Conservation (phyloP, 257 asterid genomes). For the Nemophila menziesii region DNA sequence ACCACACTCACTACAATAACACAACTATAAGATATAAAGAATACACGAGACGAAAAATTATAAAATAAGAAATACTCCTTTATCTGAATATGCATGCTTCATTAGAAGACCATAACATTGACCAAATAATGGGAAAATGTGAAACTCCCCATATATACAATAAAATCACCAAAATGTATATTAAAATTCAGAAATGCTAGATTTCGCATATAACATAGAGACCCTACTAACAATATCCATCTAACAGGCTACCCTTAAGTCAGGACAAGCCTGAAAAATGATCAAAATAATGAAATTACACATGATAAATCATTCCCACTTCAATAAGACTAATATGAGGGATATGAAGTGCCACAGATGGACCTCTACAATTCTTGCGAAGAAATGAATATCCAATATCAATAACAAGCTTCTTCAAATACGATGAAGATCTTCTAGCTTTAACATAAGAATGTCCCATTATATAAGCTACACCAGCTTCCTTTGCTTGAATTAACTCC, state of each 20-base stretch:
- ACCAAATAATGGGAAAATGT: not conserved
- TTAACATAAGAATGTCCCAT: constrained; percentile 90
- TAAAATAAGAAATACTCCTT: too few relatives aligned
- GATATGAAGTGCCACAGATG: constrained; percentile 79
- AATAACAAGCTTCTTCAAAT: constrained; percentile 60
- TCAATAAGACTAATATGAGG: constrained; percentile 93
- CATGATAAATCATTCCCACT: constrained; percentile 91
- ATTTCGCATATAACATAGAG: not conserved
- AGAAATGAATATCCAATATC: constrained; percentile 87
- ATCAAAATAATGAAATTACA: constrained; percentile 19
- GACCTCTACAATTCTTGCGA: constrained; percentile 90
- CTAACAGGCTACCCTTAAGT: not conserved
- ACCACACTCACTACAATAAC: too few relatives aligned
- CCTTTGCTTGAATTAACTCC: constrained; percentile 78
- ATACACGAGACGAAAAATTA: too few relatives aligned
- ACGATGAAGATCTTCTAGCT: constrained; percentile 71
- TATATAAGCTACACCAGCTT: constrained; percentile 84
- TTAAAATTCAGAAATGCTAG: not conserved
- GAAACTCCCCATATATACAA: not conserved
- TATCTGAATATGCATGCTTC: too few relatives aligned
- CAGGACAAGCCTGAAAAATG: not conserved
- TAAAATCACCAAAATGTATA: not conserved
- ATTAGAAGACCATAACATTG: not conserved
- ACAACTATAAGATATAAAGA: too few relatives aligned
- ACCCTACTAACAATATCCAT: not conserved